Evolutionary conservation across 345 rosid species (phyloP), one percentile per base, ranked within the genome.

Genomic region (Camelina laxa): DNA sequence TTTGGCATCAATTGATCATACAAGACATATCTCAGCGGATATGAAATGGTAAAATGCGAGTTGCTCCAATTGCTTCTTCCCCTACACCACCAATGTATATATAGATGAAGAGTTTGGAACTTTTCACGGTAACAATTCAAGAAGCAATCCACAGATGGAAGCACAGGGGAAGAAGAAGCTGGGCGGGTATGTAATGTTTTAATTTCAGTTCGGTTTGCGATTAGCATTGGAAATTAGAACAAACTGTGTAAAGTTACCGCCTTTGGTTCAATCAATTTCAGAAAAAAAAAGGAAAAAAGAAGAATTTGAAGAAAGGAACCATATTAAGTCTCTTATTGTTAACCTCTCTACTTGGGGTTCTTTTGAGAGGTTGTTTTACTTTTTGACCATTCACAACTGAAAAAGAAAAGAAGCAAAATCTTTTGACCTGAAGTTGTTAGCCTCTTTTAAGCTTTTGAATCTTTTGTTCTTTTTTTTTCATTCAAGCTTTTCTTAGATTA

Each of bases 41-140:
- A 44, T 65, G 64, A 30, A 64, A 41, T n/a, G 31, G 71, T 58
- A 54, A 27, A 63, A 60, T 61, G 44, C 47, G 16, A 60, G 69
- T 27, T 75, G 66, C 36, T n/a, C n/a, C n/a, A n/a, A n/a, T n/a
- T n/a, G 75, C 63, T 51, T 71, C 44, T 59, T 70, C 72, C 70
- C 42, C 69, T 66, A 74, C 48, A 36, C 16, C 72, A 69, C 16
- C 72, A 69, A 60, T 72, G 77, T 78, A 22, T 44, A 77, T 72
- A 78, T 21, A 65, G 69, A 60, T 65, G 65, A 66, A 66, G 65
- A 66, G 62, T 59, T 72, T n/a, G 64, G 30, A 64, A 47, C 38
- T 70, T 7, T 31, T 5, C 38, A 24, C 31, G 57, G 74, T 55
- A 60, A 53, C 57, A 53, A 60, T 12, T 42, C 31, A 68, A 7